Evolutionary conservation across 2,329 filamentous ascomycete species (phyloP), one percentile per base, ranked within the genome.

Genomic region (Aspergillus sp.): DNA sequence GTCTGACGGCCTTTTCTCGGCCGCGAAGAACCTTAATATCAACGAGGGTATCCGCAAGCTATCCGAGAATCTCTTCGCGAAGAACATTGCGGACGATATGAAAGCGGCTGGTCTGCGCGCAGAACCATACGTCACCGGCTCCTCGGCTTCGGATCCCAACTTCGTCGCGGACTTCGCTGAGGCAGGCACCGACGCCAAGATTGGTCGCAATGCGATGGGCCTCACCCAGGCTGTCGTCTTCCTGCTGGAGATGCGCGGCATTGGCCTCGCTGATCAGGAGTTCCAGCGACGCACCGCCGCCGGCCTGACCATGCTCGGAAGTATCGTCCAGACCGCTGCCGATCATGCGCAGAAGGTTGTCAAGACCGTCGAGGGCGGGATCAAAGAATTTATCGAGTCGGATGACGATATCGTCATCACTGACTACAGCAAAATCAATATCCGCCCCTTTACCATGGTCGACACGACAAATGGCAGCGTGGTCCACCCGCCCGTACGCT

Each of bases 21-120:
- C 48, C n/a, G 48, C 48, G 3, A 50, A 50, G 42, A 50, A 50
- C 20, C 48, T 50, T 19, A 50, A 50, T 50, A 50, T 50, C 42
- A 32, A 50, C 33, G 16, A 45, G 32, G 30, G 33, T 2, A 50
- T 50, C 41, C 48, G 48, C 26, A 26, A n/a, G 8, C 42, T 50
- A 5, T 50, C 48, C n/a, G 48, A 50, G 20, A 17, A 50, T 19
- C 48, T 50, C 32, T 50, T 50, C 32, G 48, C 48, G 3, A 45
- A 11, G 20, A 50, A 50, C 22, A 50, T 50, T 16, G 48, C 48
- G 3, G n/a, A n/a, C 4, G 48, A 50, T 20, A 50, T 50, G 48
- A 26, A 50, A 20, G 19, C 32, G 4, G 48, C 41, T 9, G 48
- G 48, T 2, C 48, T 50, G 9, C 48, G 48, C 13, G 48, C 48